Evolutionary conservation across 2,329 filamentous ascomycete genomes (phyloP).

Genomic region (Botrytis fragariae): DNA sequence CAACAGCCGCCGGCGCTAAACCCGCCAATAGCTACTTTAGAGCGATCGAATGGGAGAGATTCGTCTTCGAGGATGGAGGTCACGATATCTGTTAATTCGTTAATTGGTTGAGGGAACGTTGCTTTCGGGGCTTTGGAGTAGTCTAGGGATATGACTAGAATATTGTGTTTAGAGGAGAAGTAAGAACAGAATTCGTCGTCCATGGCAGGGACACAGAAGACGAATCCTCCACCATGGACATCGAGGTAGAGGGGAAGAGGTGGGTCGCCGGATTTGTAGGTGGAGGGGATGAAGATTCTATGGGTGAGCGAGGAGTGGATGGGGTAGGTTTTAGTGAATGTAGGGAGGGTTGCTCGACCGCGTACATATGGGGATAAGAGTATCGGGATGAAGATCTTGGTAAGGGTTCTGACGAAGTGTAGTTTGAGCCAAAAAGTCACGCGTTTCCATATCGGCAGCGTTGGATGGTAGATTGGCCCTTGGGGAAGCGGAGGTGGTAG

Average conservation of each 20-base stretch:
- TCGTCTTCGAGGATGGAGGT: constrained; percentile 44
- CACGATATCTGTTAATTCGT: constrained; percentile 47
- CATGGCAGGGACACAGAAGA: constrained; percentile 43
- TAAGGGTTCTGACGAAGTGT: not conserved
- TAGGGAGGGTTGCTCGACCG: constrained; percentile 3
- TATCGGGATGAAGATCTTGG: not conserved
- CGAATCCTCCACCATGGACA: constrained; percentile 53
- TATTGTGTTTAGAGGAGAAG: constrained; percentile 43
- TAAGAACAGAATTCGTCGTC: constrained; percentile 47
- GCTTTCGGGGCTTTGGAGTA: constrained; percentile 48
- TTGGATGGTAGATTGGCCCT: constrained; percentile 9
- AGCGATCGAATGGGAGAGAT: constrained; percentile 45
- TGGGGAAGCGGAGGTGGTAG: not conserved
- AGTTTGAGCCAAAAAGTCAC: not conserved
- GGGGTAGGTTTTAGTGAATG: constrained; percentile 19
- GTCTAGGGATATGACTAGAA: constrained; percentile 48
- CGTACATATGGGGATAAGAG: not conserved
- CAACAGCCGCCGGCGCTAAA: constrained; percentile 53
- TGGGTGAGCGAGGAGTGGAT: constrained; percentile 16
- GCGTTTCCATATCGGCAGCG: not conserved
- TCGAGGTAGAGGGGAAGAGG: constrained; percentile 41
- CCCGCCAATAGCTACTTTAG: constrained; percentile 45
- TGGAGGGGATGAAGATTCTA: constrained; percentile 15
- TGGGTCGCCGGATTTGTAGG: constrained; percentile 10
- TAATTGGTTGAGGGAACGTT: constrained; percentile 45